Evolutionary conservation across 164 flowering plant species (phyloP), one percentile per base, ranked within the genome.

Genomic region (Amborella trichopoda): DNA sequence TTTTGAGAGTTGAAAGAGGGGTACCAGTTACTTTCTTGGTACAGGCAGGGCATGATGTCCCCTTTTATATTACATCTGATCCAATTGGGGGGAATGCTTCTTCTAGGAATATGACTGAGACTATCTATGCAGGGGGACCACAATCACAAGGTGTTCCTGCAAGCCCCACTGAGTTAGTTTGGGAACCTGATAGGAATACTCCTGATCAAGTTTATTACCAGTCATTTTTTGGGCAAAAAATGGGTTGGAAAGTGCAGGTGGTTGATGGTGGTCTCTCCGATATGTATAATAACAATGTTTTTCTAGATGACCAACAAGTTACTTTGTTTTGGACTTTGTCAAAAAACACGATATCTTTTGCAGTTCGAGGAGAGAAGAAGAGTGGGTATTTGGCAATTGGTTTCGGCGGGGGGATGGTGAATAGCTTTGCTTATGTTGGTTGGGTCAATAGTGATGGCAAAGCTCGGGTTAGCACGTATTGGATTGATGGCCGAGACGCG

Each of bases 201-300:
- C 99, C 99, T 1, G 93, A 91, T 66, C 80, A 64, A 47, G 88
- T 91, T 30, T 91, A 70, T 53, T 91, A 91, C 54, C 96, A 87
- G 3, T 87, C 96, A 1, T 37, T 78, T 39, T 91, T 50, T 57
- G 64, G 55, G 11, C 73, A 58, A 56, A 91, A 91, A 59, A 91
- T 91, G 99, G 99, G 99, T 22, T 91, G 96, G 96, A 91, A 67
- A 65, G 72, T 87, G 55, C 78, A 83, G 68, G 99, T 91, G 39
- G 99, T 91, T 32, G 99, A 91, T 68, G 96, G 96, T 27, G 99
- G 99, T 40, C 61, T 91, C 33, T 69, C 96, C 13, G 99, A 91
- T 61, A 91, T 91, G 96, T 91, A 87, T 51, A 84, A 75, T 44
- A 87, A 65, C 64, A 91, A 87, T 61, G 95, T 87, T 52, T 47